Evolutionary conservation across 2,329 filamentous ascomycete genomes (phyloP).

Genomic region (Fusarium sp.): DNA sequence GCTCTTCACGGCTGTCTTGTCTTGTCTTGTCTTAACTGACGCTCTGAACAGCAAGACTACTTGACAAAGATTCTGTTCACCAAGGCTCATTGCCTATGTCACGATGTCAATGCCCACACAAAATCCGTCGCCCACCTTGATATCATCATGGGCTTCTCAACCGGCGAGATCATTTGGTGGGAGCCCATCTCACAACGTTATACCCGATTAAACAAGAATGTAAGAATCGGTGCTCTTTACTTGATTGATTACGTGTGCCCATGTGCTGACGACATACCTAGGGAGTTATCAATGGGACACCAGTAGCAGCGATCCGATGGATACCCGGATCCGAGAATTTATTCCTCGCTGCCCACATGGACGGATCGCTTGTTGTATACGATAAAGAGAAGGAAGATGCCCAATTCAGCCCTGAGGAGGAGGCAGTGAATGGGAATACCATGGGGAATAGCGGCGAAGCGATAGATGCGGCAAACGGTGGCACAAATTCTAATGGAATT

Average conservation of each 20-base stretch:
- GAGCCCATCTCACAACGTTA: conserved; percentile 98
- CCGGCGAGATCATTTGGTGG: conserved; percentile 98
- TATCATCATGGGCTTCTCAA: conserved; percentile 95
- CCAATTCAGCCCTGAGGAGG: conserved; percentile 80
- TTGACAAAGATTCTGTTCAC: conserved; percentile 97
- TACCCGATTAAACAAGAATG: conserved; percentile 95
- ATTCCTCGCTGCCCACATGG: conserved; percentile 92
- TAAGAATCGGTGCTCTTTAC: conserved; percentile 55
- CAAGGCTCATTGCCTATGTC: conserved; percentile 94
- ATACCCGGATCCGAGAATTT: conserved; percentile 94
- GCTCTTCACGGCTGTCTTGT: conserved; percentile 5
- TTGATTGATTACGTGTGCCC: too few species aligned
- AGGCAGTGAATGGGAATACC: conserved; percentile 64
- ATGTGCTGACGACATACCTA: conserved; percentile 53
- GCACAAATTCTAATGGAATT: conserved; percentile 64
- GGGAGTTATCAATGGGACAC: conserved; percentile 89
- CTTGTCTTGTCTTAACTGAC: conserved; percentile 43
- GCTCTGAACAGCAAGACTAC: conserved; percentile 79
- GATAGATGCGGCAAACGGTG: conserved; percentile 54
- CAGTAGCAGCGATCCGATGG: conserved; percentile 92
- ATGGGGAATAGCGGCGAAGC: conserved; percentile 60
- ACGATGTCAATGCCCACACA: conserved; percentile 90
- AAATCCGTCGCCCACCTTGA: conserved; percentile 88
- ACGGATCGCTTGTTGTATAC: conserved; percentile 92
- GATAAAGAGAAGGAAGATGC: conserved; percentile 98